Percentiles rank a stretch among this genome's conserved stretches.
Conservation (phyloP, 2,329 filamentous ascomycete genomes). For the Colletotrichum filicis region DNA sequence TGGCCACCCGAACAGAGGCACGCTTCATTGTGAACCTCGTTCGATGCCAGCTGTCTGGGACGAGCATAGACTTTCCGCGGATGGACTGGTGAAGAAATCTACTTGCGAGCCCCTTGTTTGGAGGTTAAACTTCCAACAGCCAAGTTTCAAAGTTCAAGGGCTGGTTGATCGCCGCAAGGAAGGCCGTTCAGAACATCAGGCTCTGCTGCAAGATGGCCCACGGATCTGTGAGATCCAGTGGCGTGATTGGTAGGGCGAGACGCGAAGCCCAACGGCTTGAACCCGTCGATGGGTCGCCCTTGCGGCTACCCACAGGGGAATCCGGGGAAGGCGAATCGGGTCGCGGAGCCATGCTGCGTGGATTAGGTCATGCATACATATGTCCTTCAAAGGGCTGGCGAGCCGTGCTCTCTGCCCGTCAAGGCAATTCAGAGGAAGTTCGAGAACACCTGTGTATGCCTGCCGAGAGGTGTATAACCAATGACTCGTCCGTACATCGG, state of each 20-base stretch:
- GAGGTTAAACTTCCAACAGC: conserved; percentile 28
- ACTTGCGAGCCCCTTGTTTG: conserved; percentile 14
- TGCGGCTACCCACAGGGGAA: conserved; percentile 19
- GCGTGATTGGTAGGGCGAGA: conserved; percentile 4
- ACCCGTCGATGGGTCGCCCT: conserved; percentile 13
- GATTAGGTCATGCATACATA: conserved; percentile 16
- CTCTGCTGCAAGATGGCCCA: conserved; percentile 15
- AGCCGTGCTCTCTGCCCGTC: conserved; percentile 13
- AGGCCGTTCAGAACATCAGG: conserved; percentile 19
- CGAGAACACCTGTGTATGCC: conserved; percentile 4
- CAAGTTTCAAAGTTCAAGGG: conserved; percentile 29
- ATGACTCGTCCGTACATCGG: conserved; percentile 22
- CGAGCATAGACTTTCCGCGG: conserved; percentile 1
- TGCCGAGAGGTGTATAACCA: not conserved
- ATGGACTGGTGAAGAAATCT: not conserved
- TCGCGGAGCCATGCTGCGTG: not conserved
- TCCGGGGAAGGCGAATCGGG: conserved; percentile 7
- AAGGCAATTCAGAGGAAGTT: conserved; percentile 1
- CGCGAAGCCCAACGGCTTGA: not conserved
- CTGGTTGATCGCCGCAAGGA: conserved; percentile 22
- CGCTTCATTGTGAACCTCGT: not conserved
- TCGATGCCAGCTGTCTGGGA: not conserved
- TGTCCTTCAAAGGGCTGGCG: not conserved
- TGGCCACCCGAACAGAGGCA: conserved; percentile 1
- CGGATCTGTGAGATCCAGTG: not conserved